Conservation (phyloP, 2,329 filamentous ascomycete genomes). For the Nemania sp. region DNA sequence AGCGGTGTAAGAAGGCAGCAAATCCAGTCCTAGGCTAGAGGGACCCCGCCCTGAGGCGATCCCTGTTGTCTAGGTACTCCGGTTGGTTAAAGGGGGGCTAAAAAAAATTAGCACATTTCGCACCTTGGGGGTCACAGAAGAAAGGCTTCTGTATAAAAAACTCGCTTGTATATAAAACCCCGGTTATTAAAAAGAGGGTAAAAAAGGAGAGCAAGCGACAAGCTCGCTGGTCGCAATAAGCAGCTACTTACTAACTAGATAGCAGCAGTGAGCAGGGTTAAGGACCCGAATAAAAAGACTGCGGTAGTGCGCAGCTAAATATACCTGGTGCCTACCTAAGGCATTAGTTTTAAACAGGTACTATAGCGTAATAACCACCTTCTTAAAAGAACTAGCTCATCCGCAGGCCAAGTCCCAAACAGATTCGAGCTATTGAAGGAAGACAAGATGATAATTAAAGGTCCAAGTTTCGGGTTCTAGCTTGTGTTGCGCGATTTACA, state of each 20-base stretch:
- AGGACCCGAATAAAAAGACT: background rate
- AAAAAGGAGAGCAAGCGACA: background rate
- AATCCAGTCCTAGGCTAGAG: background rate
- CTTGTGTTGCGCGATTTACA: too few relatives aligned
- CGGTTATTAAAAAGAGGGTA: background rate
- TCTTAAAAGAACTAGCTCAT: too few relatives aligned
- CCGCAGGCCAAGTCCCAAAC: too few relatives aligned
- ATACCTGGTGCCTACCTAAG: background rate
- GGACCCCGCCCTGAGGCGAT: too few relatives aligned
- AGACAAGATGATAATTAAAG: too few relatives aligned
- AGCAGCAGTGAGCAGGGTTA: background rate
- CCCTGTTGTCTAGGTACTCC: too few relatives aligned
- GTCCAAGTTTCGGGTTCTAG: too few relatives aligned
- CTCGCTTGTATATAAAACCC: background rate
- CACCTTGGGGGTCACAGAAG: background rate
- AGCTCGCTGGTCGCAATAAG: background rate
- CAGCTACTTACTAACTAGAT: background rate
- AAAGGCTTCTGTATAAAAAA: background rate
- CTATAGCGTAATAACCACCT: too few relatives aligned
- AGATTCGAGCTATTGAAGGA: too few relatives aligned
- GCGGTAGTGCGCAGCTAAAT: background rate
- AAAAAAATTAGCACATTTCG: background rate
- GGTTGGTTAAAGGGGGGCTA: background rate
- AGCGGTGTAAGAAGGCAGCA: conserved; percentile 2
- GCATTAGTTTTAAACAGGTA: too few relatives aligned